Evolutionary conservation across 2,329 filamentous ascomycete species (phyloP), one percentile per base, ranked within the genome.

Genomic region (Aspergillus luchuensis): DNA sequence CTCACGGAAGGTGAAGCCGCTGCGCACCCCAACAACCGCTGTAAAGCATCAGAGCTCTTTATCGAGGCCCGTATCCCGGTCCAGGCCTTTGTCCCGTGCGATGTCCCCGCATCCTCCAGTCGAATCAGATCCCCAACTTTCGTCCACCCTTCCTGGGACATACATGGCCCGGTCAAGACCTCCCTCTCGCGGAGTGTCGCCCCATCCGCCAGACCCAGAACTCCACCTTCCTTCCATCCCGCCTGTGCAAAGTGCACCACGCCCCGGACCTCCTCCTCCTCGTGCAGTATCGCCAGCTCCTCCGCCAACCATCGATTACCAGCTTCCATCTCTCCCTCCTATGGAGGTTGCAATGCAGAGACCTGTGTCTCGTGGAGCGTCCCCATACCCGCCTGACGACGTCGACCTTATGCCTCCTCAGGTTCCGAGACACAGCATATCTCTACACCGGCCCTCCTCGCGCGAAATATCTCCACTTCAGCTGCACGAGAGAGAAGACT

Each of bases 401-500:
- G 36, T 45, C 10, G 59, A 64, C 30, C 47, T 53, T 19, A 23
- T 55, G 5, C 59, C 62, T 45, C 62, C 4, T 51, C 66, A 8
- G 58, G 61, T 8, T 64, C 66, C 23, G 33, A 62, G 53, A 30
- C 62, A 67, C 33, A 57, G 59, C 38, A 43, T 58, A 11, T 59
- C 63, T 23, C 36, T 61, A 5, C 52, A 61, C 4, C 62, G 58
- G 13, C 48, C 58, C 19, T 59, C 69, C 5, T 68, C 70, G 25
- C 64, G 65, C 38, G 67, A 69, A 52, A 64, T 71, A 5, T 69
- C 69, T 30, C 70, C 71, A 4, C 68, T 67, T 56, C 71, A 59
- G 70, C 78, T 80, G 10, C 72, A 81, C 48, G 78, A 79, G 39
- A 83, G 85, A 43, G 87, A 86, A 19, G 89, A 90, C 8, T 91